These are phyloP conservation scores for Dentipellis sp. DNA, from an alignment of 768 basidiomycete species.

Conservation along the genomic window DNA sequence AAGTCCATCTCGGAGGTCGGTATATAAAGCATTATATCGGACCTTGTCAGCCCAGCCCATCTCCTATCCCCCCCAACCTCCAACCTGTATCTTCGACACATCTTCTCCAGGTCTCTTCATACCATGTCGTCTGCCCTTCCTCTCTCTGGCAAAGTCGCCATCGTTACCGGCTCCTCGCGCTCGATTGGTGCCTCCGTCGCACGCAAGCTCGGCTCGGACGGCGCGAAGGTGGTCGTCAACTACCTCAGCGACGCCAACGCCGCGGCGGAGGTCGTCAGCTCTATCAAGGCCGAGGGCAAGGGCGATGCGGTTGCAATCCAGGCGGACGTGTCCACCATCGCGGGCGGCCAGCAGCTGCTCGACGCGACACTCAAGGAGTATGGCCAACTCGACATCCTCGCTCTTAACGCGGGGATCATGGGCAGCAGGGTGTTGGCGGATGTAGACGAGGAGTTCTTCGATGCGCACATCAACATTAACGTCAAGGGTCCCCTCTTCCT, in stretches of 20 bases:
- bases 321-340: constrained; percentile 40
- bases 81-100: background rate
- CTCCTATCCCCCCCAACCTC: background rate
- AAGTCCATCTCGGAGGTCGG: too few relatives aligned
- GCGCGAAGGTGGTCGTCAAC: constrained; percentile 51
- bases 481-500: constrained; percentile 54
- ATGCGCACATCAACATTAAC: constrained; percentile 42
- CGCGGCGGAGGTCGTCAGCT: constrained; percentile 38
- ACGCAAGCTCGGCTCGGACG: constrained; percentile 40
- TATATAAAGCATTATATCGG: background rate
- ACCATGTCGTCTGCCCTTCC: background rate
- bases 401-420: constrained; percentile 53
- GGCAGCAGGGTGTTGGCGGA: constrained; percentile 38
- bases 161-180: constrained; percentile 54
- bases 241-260: constrained; percentile 32
- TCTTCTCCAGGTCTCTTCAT: background rate
- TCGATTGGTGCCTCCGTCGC: constrained; percentile 52
- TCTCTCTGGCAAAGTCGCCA: constrained; percentile 28
- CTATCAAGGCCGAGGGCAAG: constrained; percentile 33
- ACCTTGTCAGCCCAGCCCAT: background rate
- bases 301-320: constrained; percentile 40
- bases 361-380: constrained; percentile 39
- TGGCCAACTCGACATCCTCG: constrained; percentile 47
- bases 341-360: constrained; percentile 38
- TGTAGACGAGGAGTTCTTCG: constrained; percentile 43